These are phyloP conservation scores for Arbutus unedo DNA, from an alignment of 148 eudicot species.

Conservation along the genomic window DNA sequence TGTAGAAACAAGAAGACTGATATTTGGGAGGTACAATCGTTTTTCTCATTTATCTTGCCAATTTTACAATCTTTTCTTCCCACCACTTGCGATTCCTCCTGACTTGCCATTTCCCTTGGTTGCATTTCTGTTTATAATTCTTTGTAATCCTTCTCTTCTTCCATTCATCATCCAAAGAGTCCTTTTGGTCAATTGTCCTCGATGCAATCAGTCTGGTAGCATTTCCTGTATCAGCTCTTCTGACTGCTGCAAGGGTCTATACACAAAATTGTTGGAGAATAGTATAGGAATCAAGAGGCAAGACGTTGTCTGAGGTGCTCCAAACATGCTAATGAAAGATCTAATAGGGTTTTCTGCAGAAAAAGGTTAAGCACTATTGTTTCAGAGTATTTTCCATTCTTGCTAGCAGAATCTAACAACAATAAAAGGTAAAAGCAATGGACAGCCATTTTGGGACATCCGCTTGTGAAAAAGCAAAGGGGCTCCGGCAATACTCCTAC, in stretches of 20 bases:
- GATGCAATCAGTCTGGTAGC: neutral
- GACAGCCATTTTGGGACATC: conserved; percentile 1
- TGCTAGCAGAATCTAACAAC: neutral
- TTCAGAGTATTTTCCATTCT: too few relatives aligned
- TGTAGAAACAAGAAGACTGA: neutral
- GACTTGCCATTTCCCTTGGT: neutral
- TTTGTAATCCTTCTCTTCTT: neutral
- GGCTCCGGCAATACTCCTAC: neutral
- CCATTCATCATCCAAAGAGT: neutral
- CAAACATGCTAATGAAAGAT: neutral
- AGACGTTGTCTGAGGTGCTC: neutral
- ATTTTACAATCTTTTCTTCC: neutral
- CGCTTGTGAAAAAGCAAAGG: neutral
- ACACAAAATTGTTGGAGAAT: neutral
- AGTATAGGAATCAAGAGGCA: neutral
- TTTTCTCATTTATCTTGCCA: neutral
- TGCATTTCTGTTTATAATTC: neutral
- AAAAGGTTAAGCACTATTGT: neutral
- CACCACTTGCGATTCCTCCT: neutral
- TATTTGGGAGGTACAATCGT: neutral
- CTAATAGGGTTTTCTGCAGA: neutral
- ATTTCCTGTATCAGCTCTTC: neutral
- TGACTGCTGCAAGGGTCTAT: neutral
- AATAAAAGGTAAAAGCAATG: neutral
- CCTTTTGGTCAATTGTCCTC: neutral